Percentiles rank a stretch among this genome's conserved stretches.
Conservation (phyloP, 1,139 yeast genomes). For the Arxiozyma bovina region DNA sequence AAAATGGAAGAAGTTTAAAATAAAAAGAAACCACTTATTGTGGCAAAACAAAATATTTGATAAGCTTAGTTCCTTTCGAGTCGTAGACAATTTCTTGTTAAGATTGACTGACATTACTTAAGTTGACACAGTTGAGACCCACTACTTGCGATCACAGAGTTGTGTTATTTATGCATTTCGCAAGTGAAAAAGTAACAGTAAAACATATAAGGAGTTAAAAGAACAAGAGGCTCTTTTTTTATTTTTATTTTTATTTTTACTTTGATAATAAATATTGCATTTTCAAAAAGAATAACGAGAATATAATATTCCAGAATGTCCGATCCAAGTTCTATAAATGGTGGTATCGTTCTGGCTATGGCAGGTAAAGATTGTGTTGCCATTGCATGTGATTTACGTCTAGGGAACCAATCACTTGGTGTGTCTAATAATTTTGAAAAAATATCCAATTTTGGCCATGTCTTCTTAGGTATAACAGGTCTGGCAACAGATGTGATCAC, state of each 20-base stretch:
- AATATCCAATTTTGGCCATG: slow-evolving; percentile 76
- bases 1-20: no score
- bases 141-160: neutral
- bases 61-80: neutral
- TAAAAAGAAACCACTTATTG: neutral
- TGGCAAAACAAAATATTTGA: neutral
- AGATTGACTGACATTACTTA: neutral
- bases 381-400: slow-evolving; percentile 88
- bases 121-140: no score
- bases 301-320: slow-evolving; percentile 32
- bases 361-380: slow-evolving; percentile 97
- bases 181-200: neutral
- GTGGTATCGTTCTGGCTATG: slow-evolving; percentile 98
- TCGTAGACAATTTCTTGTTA: neutral
- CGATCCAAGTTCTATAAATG: slow-evolving; percentile 48
- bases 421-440: slow-evolving; percentile 89
- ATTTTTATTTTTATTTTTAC: no score
- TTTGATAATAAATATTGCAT: no score
- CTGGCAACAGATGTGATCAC: slow-evolving; percentile 91
- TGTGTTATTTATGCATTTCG: neutral
- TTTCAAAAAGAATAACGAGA: no score
- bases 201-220: neutral
- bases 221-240: no score
- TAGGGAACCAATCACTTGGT: slow-evolving; percentile 91
- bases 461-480: slow-evolving; percentile 87